These are phyloP conservation scores for Ceratocystis harringtonii DNA, from an alignment of 2,329 filamentous ascomycete genomes.

Conservation along the genomic window DNA sequence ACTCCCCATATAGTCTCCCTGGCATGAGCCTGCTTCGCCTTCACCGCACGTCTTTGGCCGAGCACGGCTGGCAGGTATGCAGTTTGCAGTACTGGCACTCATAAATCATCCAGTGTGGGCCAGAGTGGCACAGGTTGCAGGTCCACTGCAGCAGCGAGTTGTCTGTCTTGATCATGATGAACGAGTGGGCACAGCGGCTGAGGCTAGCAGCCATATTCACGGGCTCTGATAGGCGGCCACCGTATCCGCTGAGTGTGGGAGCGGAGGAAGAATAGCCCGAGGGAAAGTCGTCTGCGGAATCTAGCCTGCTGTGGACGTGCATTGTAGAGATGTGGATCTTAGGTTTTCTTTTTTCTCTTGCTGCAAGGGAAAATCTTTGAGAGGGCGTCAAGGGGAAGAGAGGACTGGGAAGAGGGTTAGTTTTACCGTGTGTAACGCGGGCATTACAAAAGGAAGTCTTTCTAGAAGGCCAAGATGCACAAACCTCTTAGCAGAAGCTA, in stretches of 20 bases:
- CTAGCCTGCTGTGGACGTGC: conserved; percentile 3
- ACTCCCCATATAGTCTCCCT: no score
- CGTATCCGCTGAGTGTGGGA: not conserved
- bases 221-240: not conserved
- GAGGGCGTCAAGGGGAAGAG: not conserved
- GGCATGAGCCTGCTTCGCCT: not conserved
- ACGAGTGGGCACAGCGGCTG: conserved; percentile 43
- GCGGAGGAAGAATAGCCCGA: not conserved
- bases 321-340: not conserved
- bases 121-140: conserved; percentile 48
- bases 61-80: conserved; percentile 46
- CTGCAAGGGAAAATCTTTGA: conserved; percentile 1
- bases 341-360: conserved; percentile 1
- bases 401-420: not conserved
- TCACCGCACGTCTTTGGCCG: not conserved
- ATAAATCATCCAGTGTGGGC: conserved; percentile 53
- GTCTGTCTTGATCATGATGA: conserved; percentile 52
- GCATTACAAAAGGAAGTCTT: not conserved
- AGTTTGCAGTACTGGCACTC: conserved; percentile 55
- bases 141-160: conserved; percentile 50
- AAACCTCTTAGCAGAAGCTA: no score
- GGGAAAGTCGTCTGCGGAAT: not conserved
- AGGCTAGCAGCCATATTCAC: conserved; percentile 12
- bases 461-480: no score
- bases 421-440: not conserved